Evolutionary conservation across 441 rosid genomes (phyloP), one percentile per base, ranked within the genome.

Genomic region (Jatropha podagrica): DNA sequence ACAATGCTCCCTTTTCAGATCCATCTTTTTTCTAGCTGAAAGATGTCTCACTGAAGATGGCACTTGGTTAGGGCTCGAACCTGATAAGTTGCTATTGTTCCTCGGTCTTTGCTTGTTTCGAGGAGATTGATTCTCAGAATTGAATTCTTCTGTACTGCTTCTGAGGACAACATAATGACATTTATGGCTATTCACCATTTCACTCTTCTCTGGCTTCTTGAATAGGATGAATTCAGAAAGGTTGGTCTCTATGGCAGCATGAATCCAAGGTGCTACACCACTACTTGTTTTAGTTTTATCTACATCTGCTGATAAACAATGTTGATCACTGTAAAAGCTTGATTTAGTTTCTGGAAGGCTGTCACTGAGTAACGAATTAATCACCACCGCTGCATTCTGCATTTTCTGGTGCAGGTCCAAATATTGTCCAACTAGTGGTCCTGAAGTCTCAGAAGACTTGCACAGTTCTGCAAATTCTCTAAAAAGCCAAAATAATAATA

Each of bases 211-310:
- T n/a, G 72, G 67, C 65, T 82, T 80, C 78, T 79, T 77, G 74
- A 81, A 79, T 74, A 88, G 69, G 73, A 74, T 83, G 77, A 88
- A 88, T 0, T 80, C 82, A 26, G 86, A 79, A 51, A 86, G 77
- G 51, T 77, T 72, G 4, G 88, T 80, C 77, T 80, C 77, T 48
- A 85, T 76, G 5, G 89, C 86, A 76, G 85, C 83, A 72, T 82
- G 84, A 75, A 83, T 84, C 91, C 91, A 88, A 26, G 79, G 82
- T 58, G 63, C 41, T 61, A 87, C 91, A 64, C 80, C 76, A 48
- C 55, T 77, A 14, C 62, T 69, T 15, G 77, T 75, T 75, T 62
- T 52, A 76, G 81, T 59, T 73, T 68, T 74, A 64, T 73, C 49
- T 0, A 23, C 62, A 59, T 51, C 69, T 48, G 76, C 62, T 37